Conservation (phyloP, 108 stramenopile species). For the Epipyxis sp. region DNA sequence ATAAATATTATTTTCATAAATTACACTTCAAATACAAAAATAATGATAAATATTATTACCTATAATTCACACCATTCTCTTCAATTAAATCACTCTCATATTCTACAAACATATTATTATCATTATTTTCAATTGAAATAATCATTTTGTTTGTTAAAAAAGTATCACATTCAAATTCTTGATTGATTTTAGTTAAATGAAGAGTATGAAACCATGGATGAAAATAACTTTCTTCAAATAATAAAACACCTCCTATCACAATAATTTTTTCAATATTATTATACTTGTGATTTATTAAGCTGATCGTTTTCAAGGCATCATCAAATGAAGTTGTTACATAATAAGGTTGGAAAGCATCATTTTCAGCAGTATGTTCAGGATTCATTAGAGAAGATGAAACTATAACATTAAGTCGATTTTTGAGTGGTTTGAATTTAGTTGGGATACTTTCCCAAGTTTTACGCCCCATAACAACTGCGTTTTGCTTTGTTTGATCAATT, state of each 20-base stretch:
- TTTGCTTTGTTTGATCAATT: not conserved
- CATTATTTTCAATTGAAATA: too few relatives aligned
- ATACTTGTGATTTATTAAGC: not conserved
- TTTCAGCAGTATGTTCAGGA: not conserved
- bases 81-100: too few relatives aligned
- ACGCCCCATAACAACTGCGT: constrained; percentile 15
- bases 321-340: not conserved
- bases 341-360: not conserved
- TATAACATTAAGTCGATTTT: constrained; percentile 2
- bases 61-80: too few relatives aligned
- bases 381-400: not conserved
- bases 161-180: constrained; percentile 14
- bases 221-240: constrained; percentile 14
- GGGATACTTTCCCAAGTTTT: constrained; percentile 32
- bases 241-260: constrained; percentile 7
- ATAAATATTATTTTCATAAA: too few relatives aligned
- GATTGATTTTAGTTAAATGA: not conserved
- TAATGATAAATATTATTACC: too few relatives aligned
- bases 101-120: too few relatives aligned
- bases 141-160: not conserved
- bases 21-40: too few relatives aligned
- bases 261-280: not conserved
- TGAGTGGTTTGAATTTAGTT: not conserved
- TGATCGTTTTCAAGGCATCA: not conserved
- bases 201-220: not conserved